Evolutionary conservation across 139 green algal species (phyloP).

Genomic region (Closterium sp.): DNA sequence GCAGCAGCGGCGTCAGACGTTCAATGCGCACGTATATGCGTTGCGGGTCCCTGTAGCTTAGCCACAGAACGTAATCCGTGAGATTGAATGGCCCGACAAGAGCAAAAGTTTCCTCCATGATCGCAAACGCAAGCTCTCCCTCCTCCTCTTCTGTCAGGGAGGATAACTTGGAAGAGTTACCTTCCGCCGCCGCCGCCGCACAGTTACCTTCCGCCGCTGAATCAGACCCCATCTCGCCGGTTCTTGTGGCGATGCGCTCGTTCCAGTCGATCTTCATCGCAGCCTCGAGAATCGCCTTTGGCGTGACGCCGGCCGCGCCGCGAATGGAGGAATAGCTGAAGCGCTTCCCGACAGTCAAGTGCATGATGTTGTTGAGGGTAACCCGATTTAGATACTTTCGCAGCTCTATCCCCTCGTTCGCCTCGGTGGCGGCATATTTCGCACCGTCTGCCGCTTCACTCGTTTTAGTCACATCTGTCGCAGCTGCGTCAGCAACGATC

Average conservation of each 20-base stretch:
- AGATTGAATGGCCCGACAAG: not conserved
- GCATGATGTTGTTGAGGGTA: not conserved
- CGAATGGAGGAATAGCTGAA: not conserved
- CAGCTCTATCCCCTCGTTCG: not conserved
- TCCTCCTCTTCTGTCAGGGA: not conserved
- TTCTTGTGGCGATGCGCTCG: too few relatives aligned
- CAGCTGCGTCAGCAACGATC: too few relatives aligned
- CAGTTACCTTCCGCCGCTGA: not conserved
- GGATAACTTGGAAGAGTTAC: too few relatives aligned
- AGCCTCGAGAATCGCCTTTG: not conserved
- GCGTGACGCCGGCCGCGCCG: too few relatives aligned
- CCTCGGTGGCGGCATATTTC: too few relatives aligned
- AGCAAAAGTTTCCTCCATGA: not conserved
- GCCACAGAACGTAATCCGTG: not conserved
- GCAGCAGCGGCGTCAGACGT: not conserved
- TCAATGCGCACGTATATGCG: not conserved
- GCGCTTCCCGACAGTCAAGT: not conserved
- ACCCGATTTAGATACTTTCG: not conserved
- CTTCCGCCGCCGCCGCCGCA: too few relatives aligned
- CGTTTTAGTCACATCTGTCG: not conserved
- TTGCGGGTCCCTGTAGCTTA: not conserved
- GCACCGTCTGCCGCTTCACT: not conserved
- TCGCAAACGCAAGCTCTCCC: not conserved
- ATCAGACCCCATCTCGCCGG: too few relatives aligned
- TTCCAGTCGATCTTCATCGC: too few relatives aligned